phyloP scores from a whole-genome alignment of 768 basidiomycete species.

The Rhizopogon salebrosus region DNA sequence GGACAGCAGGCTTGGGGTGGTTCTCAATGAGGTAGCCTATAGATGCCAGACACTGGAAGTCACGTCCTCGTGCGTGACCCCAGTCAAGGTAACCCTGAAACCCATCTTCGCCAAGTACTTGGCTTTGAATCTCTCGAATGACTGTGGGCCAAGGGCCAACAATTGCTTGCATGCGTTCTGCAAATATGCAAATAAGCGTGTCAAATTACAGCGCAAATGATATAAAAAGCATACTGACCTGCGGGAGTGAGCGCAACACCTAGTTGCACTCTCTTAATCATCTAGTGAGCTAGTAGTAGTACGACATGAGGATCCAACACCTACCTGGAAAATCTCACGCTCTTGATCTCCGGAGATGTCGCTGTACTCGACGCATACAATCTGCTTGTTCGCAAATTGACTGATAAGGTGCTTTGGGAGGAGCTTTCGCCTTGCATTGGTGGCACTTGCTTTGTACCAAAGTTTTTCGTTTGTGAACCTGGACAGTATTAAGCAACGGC shows the following conservation, averaged over 20 bases:
- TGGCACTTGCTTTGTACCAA: conserved; percentile 28
- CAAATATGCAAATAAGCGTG: not conserved
- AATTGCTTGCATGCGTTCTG: conserved; percentile 47
- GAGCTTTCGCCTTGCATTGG: conserved; percentile 21
- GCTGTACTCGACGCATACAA: conserved; percentile 51
- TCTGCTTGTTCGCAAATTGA: conserved; percentile 39
- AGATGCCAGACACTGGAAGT: conserved; percentile 41
- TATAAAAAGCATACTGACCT: conserved; percentile 25
- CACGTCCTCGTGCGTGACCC: conserved; percentile 39
- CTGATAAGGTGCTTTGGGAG: conserved; percentile 29
- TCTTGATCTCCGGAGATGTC: conserved; percentile 48
- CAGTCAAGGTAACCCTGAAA: conserved; percentile 36
- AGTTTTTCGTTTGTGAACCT: conserved; percentile 32
- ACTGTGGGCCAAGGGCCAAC: conserved; percentile 40
- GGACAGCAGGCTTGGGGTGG: conserved; percentile 21
- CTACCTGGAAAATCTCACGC: conserved; percentile 60
- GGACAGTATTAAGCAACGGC: not conserved
- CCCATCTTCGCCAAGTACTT: conserved; percentile 30
- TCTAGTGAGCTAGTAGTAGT: not conserved
- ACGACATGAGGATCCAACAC: conserved; percentile 5
- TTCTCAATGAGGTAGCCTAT: conserved; percentile 28
- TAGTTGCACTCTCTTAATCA: conserved; percentile 42
- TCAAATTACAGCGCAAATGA: not conserved
- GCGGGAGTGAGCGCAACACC: conserved; percentile 46
- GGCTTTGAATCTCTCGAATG: conserved; percentile 35